phyloP scores from a whole-genome alignment of 2,329 filamentous ascomycete genomes.

The Paramyrothecium sp. region DNA sequence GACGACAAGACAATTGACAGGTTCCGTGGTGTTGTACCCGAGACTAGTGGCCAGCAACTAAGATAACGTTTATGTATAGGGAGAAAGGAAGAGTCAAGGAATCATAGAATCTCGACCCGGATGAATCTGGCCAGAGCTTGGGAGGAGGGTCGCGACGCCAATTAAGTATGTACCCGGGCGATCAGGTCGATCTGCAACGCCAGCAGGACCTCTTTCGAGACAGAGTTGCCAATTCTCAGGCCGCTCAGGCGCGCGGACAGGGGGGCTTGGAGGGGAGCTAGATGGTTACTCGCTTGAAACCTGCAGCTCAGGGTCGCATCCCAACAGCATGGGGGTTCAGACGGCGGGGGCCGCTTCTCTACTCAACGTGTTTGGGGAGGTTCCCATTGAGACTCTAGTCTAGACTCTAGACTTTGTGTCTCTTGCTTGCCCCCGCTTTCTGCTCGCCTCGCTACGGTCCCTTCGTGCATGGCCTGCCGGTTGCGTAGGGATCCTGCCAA shows the following conservation, averaged over 20 bases:
- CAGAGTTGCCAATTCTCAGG: not conserved
- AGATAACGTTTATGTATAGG: too few species aligned
- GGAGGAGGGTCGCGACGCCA: not conserved
- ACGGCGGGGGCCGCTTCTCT: not conserved
- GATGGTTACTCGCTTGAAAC: not conserved
- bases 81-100: too few species aligned
- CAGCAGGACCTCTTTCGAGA: not conserved
- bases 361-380: not conserved
- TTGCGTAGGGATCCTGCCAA: too few species aligned
- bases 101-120: too few species aligned
- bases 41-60: too few species aligned
- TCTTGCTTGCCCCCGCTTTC: not conserved
- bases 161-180: not conserved
- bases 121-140: not conserved
- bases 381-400: not conserved
- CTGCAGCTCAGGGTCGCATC: not conserved
- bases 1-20: too few species aligned
- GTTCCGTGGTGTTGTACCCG: too few species aligned
- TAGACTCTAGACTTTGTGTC: not conserved
- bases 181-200: not conserved
- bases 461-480: too few species aligned
- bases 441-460: too few species aligned
- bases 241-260: not conserved
- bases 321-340: not conserved
- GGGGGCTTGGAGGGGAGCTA: not conserved